Evolutionary conservation across 1,284 basidiomycete species (phyloP).

Genomic region (Leccinum subfulvum): DNA sequence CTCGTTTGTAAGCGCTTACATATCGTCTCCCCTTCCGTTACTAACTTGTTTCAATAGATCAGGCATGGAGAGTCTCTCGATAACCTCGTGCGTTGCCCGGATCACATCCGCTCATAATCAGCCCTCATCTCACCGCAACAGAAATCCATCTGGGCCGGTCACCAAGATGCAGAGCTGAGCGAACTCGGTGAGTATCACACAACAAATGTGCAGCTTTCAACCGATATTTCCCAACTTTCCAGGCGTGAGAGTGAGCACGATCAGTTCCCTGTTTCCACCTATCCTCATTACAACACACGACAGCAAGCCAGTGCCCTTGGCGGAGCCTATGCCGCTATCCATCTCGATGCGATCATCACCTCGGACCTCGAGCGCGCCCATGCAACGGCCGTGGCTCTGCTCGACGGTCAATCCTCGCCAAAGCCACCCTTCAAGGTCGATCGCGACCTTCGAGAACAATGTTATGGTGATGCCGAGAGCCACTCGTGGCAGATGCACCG

Average conservation of each 20-base stretch:
- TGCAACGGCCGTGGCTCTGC: slow-evolving; percentile 66
- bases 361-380: slow-evolving; percentile 80
- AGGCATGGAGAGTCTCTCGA: slow-evolving; percentile 81
- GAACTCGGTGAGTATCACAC: slow-evolving; percentile 64
- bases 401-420: slow-evolving; percentile 47
- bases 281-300: slow-evolving; percentile 3
- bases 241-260: slow-evolving; percentile 64
- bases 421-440: slow-evolving; percentile 57
- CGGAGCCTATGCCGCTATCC: slow-evolving; percentile 54
- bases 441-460: slow-evolving; percentile 58
- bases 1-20: slow-evolving; percentile 26
- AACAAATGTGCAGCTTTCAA: slow-evolving; percentile 1
- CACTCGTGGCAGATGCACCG: slow-evolving; percentile 42
- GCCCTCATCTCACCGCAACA: slow-evolving; percentile 23
- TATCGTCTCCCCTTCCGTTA: slow-evolving; percentile 18
- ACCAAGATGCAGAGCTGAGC: slow-evolving; percentile 79
- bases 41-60: slow-evolving; percentile 43
- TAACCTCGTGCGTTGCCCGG: slow-evolving; percentile 43
- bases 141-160: slow-evolving; percentile 76
- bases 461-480: slow-evolving; percentile 77
- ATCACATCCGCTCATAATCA: not conserved
- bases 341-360: slow-evolving; percentile 70
- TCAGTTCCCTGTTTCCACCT: not conserved
- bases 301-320: slow-evolving; percentile 86
- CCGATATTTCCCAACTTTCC: slow-evolving; percentile 3